Evolutionary conservation across 441 rosid species (phyloP), one percentile per base, ranked within the genome.

Genomic region (Aquilaria agallochum): DNA sequence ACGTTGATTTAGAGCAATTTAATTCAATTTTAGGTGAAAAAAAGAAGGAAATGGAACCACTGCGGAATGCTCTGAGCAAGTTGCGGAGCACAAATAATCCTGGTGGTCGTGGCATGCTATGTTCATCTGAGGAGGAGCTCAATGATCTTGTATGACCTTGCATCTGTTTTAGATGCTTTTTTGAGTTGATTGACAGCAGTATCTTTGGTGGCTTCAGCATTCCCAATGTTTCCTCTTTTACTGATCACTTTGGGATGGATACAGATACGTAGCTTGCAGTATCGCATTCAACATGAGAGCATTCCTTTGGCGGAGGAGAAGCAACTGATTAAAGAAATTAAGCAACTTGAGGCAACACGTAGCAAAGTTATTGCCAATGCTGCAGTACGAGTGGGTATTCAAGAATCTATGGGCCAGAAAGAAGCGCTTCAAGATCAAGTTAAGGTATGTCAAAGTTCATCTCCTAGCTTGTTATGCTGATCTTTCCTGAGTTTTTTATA

Each of bases 71-170:
- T 36, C 42, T 36, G 42, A 36, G 42, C 42, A 36, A 36, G 42
- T 36, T 36, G 66, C 92, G 89, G 44, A 60, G 67, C 67, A 58
- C 82, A 36, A 77, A 72, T 55, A 59, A 56, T 63, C 73, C 74
- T 64, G 86, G 80, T 66, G 81, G 80, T 59, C 85, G 88, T 57
- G 84, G 83, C 58, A 82, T 78, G 58, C 64, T 95, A 58, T 95
- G 98, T 76, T 88, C 99, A 12, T 88, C 98, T 0, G 96, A 88
- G 83, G 85, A 87, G 73, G 99, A 95, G 78, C 90, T 95, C 42
- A 81, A 95, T 72, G 86, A 74, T 52, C 50, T 73, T 75, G 99
- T 92, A 86, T 66, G 83, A 76, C 58, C 4, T 36, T 3, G 42
- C 5, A 36, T 36, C 42, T 36, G 42, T 4, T 8, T 36, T 8